These are phyloP conservation scores for Lithocarpus polystachyus DNA, from an alignment of 306 rosid species.

Conservation along the genomic window DNA sequence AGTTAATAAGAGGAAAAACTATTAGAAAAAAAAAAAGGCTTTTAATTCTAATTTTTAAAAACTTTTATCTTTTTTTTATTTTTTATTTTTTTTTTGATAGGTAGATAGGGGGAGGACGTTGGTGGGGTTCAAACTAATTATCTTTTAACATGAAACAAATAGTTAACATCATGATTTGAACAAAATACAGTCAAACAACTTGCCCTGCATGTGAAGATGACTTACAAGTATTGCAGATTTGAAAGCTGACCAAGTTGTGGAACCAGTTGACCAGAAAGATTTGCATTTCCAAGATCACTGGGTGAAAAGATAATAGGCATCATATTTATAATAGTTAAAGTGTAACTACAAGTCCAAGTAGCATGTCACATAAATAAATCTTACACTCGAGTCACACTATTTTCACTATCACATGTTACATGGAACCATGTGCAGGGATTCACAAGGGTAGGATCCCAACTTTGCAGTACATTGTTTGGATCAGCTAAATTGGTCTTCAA, in stretches of 20 bases:
- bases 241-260: constrained; percentile 66
- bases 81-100: too few species aligned
- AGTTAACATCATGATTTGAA: neutral
- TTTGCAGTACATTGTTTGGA: constrained; percentile 84
- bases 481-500: constrained; percentile 69
- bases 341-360: neutral
- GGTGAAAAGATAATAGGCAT: constrained; percentile 26
- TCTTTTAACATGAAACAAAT: neutral
- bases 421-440: constrained; percentile 99
- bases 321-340: neutral
- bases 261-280: constrained; percentile 75
- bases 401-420: constrained; percentile 75
- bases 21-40: too few species aligned
- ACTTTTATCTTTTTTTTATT: too few species aligned
- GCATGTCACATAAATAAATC: constrained; percentile 28
- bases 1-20: too few species aligned
- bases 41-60: too few species aligned
- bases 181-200: neutral
- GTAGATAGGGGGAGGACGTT: too few species aligned
- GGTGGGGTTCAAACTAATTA: neutral
- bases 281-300: constrained; percentile 98
- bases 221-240: constrained; percentile 93
- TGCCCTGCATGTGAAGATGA: constrained; percentile 8
- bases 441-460: constrained; percentile 92
- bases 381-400: constrained; percentile 96